Evolutionary conservation across 2,329 filamentous ascomycete genomes (phyloP).

Genomic region (Cladophialophora exuberans): DNA sequence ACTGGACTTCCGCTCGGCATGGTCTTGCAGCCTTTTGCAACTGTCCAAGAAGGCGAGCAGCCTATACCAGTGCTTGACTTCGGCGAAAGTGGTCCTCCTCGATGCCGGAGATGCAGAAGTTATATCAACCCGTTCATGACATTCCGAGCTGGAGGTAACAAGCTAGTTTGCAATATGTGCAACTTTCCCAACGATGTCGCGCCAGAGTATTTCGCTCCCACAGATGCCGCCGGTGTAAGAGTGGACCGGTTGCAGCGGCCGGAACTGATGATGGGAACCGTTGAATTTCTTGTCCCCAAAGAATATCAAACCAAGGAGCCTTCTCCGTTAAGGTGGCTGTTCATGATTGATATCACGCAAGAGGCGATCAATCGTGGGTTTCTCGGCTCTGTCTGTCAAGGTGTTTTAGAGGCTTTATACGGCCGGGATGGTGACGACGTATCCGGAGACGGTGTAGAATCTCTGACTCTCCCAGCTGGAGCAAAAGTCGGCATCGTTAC

Average conservation of each 20-base stretch:
- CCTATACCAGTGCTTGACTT: slow-evolving; percentile 93
- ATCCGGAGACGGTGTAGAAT: slow-evolving; percentile 58
- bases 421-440: slow-evolving; percentile 61
- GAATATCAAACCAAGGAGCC: slow-evolving; percentile 98
- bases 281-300: slow-evolving; percentile 95
- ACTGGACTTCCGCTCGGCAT: slow-evolving; percentile 87
- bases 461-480: slow-evolving; percentile 69
- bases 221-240: slow-evolving; percentile 81
- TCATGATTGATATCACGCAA: slow-evolving; percentile 90
- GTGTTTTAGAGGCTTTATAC: slow-evolving; percentile 83
- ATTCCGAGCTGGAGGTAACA: slow-evolving; percentile 90
- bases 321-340: slow-evolving; percentile 83
- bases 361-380: slow-evolving; percentile 91
- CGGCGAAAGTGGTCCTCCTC: slow-evolving; percentile 84
- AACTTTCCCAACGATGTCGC: slow-evolving; percentile 95
- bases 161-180: slow-evolving; percentile 98
- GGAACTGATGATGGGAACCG: slow-evolving; percentile 86
- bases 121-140: slow-evolving; percentile 99
- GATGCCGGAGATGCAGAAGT: slow-evolving; percentile 88
- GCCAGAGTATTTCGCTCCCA: slow-evolving; percentile 89
- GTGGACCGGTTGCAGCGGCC: slow-evolving; percentile 87
- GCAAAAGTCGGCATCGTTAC: slow-evolving; percentile 93
- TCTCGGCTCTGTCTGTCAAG: slow-evolving; percentile 85
- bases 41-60: slow-evolving; percentile 79
- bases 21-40: slow-evolving; percentile 83